A percentile compares a stretch with the other conserved stretches of the same genome.
phyloP scores from a whole-genome alignment of 2,329 filamentous ascomycete species.

The Aureobasidium sp. region DNA sequence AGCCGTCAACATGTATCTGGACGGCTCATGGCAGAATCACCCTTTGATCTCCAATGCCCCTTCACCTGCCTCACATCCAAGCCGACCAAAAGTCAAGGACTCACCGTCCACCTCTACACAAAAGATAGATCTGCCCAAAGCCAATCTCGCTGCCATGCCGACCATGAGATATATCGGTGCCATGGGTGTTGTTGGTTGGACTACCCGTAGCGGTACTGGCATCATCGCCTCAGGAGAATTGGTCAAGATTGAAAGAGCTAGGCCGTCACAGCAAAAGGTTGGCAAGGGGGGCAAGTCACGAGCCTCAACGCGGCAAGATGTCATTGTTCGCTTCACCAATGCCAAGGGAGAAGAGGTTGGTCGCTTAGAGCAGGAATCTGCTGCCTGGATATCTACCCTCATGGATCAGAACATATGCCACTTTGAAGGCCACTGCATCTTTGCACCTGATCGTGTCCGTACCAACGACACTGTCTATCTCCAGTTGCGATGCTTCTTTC shows the following conservation, averaged over 20 bases:
- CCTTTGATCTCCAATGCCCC: not conserved
- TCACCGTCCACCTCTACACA: conserved; percentile 3
- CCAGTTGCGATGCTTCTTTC: conserved; percentile 72
- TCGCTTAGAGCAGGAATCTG: conserved; percentile 75
- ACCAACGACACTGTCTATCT: conserved; percentile 94
- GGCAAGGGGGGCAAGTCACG: conserved; percentile 35
- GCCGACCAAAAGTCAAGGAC: conserved; percentile 3
- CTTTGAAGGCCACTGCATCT: conserved; percentile 85
- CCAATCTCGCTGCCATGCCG: conserved; percentile 39
- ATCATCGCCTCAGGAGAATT: conserved; percentile 73
- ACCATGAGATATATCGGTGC: conserved; percentile 73
- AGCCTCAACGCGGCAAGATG: conserved; percentile 63
- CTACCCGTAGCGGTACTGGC: conserved; percentile 71
- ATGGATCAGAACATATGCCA: conserved; percentile 84
- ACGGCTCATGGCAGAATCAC: conserved; percentile 52
- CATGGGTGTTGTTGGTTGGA: conserved; percentile 88
- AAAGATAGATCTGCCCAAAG: conserved; percentile 4
- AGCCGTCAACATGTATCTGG: conserved; percentile 59
- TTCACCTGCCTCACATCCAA: not conserved
- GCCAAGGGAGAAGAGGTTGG: conserved; percentile 73
- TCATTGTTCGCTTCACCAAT: conserved; percentile 88
- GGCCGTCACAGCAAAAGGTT: conserved; percentile 47
- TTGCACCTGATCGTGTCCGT: conserved; percentile 72
- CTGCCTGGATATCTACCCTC: conserved; percentile 85
- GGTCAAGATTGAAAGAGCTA: conserved; percentile 83